Conservation (phyloP, 2,329 filamentous ascomycete species). For the Thermochaetoides dissita region DNA sequence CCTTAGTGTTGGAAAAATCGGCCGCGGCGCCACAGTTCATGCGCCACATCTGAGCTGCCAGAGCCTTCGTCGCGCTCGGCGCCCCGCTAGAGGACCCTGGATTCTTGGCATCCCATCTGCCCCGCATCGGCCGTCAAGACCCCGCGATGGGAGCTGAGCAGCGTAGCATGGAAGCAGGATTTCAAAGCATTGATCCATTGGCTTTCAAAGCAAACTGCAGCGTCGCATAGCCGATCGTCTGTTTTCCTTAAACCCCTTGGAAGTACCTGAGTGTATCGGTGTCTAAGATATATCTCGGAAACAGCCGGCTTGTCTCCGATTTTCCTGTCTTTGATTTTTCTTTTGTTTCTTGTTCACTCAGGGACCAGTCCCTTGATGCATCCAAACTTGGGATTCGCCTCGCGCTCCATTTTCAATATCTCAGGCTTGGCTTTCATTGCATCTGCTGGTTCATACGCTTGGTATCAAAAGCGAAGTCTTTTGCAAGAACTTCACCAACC, state of each 20-base stretch:
- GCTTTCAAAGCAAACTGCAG: conserved; percentile 9
- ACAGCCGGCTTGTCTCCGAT: background rate
- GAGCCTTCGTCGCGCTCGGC: background rate
- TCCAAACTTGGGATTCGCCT: conserved; percentile 4
- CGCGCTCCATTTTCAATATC: conserved; percentile 10
- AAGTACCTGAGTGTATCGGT: too few species aligned
- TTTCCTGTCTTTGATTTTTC: too few species aligned
- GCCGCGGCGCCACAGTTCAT: conserved; percentile 4
- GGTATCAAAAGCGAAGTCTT: conserved; percentile 6
- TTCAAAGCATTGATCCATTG: background rate
- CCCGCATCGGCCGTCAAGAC: conserved; percentile 2
- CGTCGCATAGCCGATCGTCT: background rate
- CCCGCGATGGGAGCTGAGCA: conserved; percentile 3
- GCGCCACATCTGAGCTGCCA: conserved; percentile 1
- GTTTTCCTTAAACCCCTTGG: background rate
- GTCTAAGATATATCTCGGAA: background rate
- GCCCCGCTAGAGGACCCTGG: background rate
- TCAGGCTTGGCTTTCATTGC: conserved; percentile 13
- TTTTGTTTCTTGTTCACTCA: too few species aligned
- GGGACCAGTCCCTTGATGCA: conserved; percentile 6
- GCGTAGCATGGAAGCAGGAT: background rate
- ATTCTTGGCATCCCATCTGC: background rate
- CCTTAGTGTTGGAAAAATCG: conserved; percentile 6
- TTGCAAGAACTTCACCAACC: conserved; percentile 2
- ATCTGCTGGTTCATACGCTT: conserved; percentile 14